These are phyloP conservation scores for Trichoderma cornu-damae DNA, from an alignment of 2,329 filamentous ascomycete genomes.

Conservation along the genomic window DNA sequence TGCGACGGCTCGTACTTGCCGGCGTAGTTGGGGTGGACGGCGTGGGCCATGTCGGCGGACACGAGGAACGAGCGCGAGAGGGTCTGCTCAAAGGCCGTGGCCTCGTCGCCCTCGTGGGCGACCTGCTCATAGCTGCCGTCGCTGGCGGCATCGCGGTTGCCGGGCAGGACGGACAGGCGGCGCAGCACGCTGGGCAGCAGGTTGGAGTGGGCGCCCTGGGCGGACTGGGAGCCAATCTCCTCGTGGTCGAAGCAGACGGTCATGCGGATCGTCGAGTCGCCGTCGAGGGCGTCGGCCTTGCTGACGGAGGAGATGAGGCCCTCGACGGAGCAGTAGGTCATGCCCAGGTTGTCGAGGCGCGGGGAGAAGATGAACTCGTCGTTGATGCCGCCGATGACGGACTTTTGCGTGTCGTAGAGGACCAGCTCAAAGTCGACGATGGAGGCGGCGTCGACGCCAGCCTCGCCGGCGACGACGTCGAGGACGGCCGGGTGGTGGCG, in stretches of 20 bases:
- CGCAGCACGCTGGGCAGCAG: slow-evolving; percentile 81
- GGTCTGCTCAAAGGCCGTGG: slow-evolving; percentile 89
- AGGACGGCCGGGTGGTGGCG: slow-evolving; percentile 87
- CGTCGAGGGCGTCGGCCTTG: slow-evolving; percentile 58
- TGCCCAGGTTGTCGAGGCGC: slow-evolving; percentile 91
- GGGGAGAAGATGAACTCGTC: slow-evolving; percentile 95
- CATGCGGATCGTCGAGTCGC: slow-evolving; percentile 80
- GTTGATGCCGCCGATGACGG: slow-evolving; percentile 80
- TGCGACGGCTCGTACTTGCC: slow-evolving; percentile 89
- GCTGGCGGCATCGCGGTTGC: slow-evolving; percentile 60
- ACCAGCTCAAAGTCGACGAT: slow-evolving; percentile 92
- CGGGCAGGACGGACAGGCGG: slow-evolving; percentile 75
- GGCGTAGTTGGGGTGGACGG: slow-evolving; percentile 90
- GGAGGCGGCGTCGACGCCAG: slow-evolving; percentile 62
- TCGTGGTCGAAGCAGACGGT: slow-evolving; percentile 96
- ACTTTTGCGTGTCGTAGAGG: slow-evolving; percentile 93
- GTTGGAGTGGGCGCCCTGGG: slow-evolving; percentile 91
- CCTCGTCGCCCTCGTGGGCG: slow-evolving; percentile 55
- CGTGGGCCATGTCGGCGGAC: slow-evolving; percentile 96
- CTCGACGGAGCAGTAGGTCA: slow-evolving; percentile 88
- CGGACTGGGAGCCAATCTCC: slow-evolving; percentile 88
- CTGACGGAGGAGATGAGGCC: slow-evolving; percentile 76
- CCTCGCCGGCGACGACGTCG: slow-evolving; percentile 76
- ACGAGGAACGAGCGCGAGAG: slow-evolving; percentile 87
- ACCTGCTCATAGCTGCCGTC: slow-evolving; percentile 55